Conservation (phyloP, 2,329 filamentous ascomycete genomes). For the Cryoendolithus antarcticus region DNA sequence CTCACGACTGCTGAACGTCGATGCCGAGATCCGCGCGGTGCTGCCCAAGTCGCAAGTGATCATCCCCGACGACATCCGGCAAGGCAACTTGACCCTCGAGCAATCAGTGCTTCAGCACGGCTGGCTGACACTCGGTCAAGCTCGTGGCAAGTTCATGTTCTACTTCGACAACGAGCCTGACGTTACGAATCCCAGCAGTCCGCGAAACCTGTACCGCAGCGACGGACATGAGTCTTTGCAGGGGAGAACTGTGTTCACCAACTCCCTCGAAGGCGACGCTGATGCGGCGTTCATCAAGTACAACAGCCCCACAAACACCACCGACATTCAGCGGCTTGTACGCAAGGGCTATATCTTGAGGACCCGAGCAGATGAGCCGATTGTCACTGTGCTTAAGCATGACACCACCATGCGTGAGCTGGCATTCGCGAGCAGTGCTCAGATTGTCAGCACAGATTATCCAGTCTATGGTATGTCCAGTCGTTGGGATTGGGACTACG, state of each 20-base stretch:
- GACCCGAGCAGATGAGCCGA: slow-evolving; percentile 35
- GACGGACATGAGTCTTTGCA: slow-evolving; percentile 26
- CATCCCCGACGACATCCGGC: slow-evolving; percentile 35
- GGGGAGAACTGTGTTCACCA: slow-evolving; percentile 38
- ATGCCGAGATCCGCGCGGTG: slow-evolving; percentile 36
- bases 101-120: slow-evolving; percentile 33
- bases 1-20: slow-evolving; percentile 30
- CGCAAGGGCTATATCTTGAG: slow-evolving; percentile 38
- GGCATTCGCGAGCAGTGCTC: slow-evolving; percentile 36
- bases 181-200: slow-evolving; percentile 10
- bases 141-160: slow-evolving; percentile 37
- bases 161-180: slow-evolving; percentile 39
- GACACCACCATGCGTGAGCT: slow-evolving; percentile 32
- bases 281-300: slow-evolving; percentile 41
- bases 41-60: slow-evolving; percentile 31
- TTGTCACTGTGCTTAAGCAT: slow-evolving; percentile 31
- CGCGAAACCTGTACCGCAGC: slow-evolving; percentile 25
- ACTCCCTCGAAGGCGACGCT: slow-evolving; percentile 31
- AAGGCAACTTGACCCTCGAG: slow-evolving; percentile 32
- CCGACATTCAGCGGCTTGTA: slow-evolving; percentile 34
- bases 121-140: slow-evolving; percentile 36
- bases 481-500: slow-evolving; percentile 38
- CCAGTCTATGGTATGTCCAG: slow-evolving; percentile 35
- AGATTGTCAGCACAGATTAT: slow-evolving; percentile 39
- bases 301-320: slow-evolving; percentile 31